Percentiles rank a stretch among this genome's conserved stretches.
These are phyloP conservation scores for Ballota nigra DNA, from an alignment of 257 asterid species.

Conservation along the genomic window DNA sequence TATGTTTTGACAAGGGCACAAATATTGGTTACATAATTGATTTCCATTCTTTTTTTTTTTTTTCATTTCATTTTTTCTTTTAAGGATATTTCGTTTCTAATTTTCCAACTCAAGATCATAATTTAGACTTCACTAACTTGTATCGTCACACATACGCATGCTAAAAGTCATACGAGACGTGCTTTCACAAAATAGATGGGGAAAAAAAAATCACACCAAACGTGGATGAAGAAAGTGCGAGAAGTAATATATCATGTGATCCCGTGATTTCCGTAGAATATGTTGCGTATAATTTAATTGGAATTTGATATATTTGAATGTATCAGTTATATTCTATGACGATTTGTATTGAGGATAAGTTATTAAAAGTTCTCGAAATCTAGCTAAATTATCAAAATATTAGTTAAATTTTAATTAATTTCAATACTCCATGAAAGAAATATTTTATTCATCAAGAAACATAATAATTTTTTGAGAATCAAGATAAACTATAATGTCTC, in stretches of 20 bases:
- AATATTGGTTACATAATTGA: not conserved
- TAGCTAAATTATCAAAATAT: too few species aligned
- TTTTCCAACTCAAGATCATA: not conserved
- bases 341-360: too few species aligned
- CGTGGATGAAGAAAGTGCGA: not conserved
- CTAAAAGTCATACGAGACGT: not conserved
- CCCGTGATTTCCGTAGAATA: not conserved
- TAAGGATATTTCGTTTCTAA: too few species aligned
- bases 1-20: too few species aligned
- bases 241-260: not conserved
- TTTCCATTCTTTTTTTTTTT: not conserved
- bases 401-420: too few species aligned
- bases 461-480: too few species aligned
- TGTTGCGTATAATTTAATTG: not conserved
- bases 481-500: too few species aligned
- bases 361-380: too few species aligned
- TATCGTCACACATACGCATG: not conserved
- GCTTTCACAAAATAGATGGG: not conserved
- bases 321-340: not conserved
- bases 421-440: too few species aligned
- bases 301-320: not conserved
- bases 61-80: too few species aligned
- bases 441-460: too few species aligned
- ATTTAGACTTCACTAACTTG: not conserved
- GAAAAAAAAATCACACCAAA: not conserved